phyloP scores from a whole-genome alignment of 805 yeast species.

The Suhomyces sp. region DNA sequence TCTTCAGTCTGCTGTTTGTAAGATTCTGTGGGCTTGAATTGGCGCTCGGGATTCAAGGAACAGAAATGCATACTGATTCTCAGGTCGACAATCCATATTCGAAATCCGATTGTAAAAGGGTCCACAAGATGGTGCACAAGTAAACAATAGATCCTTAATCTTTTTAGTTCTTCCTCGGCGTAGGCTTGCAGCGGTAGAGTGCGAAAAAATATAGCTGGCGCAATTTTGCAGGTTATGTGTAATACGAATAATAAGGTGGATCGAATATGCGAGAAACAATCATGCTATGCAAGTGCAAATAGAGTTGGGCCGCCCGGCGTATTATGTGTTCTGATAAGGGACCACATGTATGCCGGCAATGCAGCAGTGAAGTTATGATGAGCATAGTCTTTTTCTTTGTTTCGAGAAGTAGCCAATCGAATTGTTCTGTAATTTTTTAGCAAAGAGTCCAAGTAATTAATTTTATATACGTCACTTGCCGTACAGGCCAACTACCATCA shows the following conservation, averaged over 20 bases:
- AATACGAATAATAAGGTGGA: background rate
- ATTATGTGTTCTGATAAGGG: background rate
- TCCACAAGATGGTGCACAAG: background rate
- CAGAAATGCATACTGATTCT: background rate
- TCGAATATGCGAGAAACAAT: background rate
- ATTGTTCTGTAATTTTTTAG: background rate
- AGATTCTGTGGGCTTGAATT: background rate
- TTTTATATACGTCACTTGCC: background rate
- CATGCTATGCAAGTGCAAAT: background rate
- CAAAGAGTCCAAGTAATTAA: background rate
- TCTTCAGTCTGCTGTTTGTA: background rate
- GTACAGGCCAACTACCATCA: background rate
- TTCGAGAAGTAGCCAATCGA: background rate
- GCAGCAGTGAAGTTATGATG: background rate
- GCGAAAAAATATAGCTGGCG: background rate
- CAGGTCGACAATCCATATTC: background rate
- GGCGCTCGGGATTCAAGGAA: background rate
- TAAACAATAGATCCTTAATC: background rate
- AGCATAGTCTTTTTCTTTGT: background rate
- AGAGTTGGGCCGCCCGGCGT: background rate
- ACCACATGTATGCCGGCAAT: background rate
- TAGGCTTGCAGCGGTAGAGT: background rate
- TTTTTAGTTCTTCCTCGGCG: background rate
- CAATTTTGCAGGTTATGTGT: background rate
- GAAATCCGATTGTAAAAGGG: background rate